phyloP scores from a whole-genome alignment of 2,329 filamentous ascomycete species.

The Trichoderma asperellum region DNA sequence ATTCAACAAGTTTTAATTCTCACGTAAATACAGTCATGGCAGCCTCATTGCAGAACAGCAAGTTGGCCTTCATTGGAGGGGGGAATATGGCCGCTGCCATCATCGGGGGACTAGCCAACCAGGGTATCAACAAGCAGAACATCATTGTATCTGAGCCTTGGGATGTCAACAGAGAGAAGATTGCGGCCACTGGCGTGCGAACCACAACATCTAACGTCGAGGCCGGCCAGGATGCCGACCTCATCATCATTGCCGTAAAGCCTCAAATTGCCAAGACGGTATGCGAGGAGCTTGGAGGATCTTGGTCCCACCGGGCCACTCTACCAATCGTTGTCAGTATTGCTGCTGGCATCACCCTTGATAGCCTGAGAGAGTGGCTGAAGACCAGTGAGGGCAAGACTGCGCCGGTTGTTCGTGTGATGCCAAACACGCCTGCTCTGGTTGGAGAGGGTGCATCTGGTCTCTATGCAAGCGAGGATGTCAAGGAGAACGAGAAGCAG shows the following conservation, averaged over 20 bases:
- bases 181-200: conserved; percentile 50
- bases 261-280: conserved; percentile 54
- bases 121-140: conserved; percentile 49
- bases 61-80: conserved; percentile 48
- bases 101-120: conserved; percentile 52
- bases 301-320: conserved; percentile 41
- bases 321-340: conserved; percentile 55
- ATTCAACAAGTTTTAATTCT: not conserved
- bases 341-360: conserved; percentile 53
- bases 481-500: conserved; percentile 48
- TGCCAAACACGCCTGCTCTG: conserved; percentile 57
- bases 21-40: conserved; percentile 33
- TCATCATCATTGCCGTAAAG: conserved; percentile 56
- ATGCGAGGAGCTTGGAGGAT: conserved; percentile 51
- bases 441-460: conserved; percentile 56
- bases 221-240: conserved; percentile 48
- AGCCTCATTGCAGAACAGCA: conserved; percentile 39
- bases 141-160: conserved; percentile 56
- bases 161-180: conserved; percentile 57
- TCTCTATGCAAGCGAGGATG: conserved; percentile 49
- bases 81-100: conserved; percentile 59
- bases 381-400: conserved; percentile 43
- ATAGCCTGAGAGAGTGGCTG: conserved; percentile 50
- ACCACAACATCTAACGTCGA: conserved; percentile 53
- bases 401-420: conserved; percentile 54